Percentiles rank a stretch among this genome's conserved stretches.
phyloP scores from a whole-genome alignment of 179 eudicot species.

The Sideroxylon spinosum region DNA sequence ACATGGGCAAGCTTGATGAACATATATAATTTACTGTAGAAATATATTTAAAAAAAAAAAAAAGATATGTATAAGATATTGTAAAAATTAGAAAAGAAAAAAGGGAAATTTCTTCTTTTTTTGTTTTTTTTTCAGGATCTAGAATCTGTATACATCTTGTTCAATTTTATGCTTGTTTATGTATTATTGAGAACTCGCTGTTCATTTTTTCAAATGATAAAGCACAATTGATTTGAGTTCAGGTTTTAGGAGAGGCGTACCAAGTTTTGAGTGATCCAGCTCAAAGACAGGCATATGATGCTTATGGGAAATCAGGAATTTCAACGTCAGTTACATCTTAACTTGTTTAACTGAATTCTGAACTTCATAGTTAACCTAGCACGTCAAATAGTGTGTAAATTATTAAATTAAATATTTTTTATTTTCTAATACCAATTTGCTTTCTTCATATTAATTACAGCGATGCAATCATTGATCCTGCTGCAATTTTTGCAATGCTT shows the following conservation, averaged over 20 bases:
- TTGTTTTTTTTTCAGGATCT: neutral
- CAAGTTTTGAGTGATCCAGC: constrained; percentile 95
- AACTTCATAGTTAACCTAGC: neutral
- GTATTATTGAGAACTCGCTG: neutral
- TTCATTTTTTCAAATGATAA: neutral
- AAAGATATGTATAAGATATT: neutral
- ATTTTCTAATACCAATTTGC: neutral
- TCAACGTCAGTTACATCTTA: constrained; percentile 61
- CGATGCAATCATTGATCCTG: constrained; percentile 91
- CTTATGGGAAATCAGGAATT: constrained; percentile 90
- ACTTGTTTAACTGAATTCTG: neutral
- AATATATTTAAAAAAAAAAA: neutral
- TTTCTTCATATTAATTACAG: constrained; percentile 36
- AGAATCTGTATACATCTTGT: neutral
- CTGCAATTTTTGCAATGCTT: constrained; percentile 98
- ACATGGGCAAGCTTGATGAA: neutral
- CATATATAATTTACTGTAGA: neutral
- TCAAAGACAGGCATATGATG: constrained; percentile 89
- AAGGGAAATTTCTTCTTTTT: no score
- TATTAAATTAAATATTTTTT: neutral
- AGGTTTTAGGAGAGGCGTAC: constrained; percentile 97
- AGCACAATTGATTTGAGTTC: constrained; percentile 18
- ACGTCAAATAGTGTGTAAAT: neutral
- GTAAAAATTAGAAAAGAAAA: neutral
- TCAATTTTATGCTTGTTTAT: neutral